These are phyloP conservation scores for Toxoplasma gondii DNA, from an alignment of 169 alveolate genomes.

Conservation along the genomic window DNA sequence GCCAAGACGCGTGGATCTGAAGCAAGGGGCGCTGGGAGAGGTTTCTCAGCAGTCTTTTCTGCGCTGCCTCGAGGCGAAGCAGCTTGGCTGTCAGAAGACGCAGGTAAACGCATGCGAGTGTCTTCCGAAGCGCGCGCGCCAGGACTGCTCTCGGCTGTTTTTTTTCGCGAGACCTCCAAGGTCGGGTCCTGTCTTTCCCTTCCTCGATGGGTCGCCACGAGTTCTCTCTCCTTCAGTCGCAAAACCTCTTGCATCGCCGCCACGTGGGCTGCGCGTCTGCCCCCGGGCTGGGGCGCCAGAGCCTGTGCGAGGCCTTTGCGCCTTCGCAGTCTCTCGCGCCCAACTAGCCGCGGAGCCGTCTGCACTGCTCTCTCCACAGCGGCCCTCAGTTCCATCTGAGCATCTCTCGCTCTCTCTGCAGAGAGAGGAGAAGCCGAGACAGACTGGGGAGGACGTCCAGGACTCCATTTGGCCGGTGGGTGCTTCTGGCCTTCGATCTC, in stretches of 20 bases:
- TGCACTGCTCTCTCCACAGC: not conserved
- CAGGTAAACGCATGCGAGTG: slow-evolving; percentile 7
- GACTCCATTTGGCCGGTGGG: not conserved
- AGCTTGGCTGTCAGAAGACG: no score
- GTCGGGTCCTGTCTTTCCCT: not conserved
- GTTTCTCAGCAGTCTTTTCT: no score
- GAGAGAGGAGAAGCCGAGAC: not conserved
- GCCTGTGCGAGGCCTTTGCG: slow-evolving; percentile 4
- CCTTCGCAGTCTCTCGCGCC: not conserved
- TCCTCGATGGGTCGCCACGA: not conserved
- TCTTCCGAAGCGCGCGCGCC: not conserved
- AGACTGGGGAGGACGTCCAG: not conserved
- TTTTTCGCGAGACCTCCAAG: not conserved
- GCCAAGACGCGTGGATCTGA: no score
- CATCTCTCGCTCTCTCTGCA: not conserved
- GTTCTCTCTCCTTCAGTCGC: not conserved
- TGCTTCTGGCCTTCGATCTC: not conserved
- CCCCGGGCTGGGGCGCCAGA: not conserved
- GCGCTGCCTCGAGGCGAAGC: no score
- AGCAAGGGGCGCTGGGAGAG: no score
- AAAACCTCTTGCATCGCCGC: slow-evolving; percentile 12
- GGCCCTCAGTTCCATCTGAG: not conserved
- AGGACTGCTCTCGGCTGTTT: not conserved
- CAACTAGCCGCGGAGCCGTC: not conserved
- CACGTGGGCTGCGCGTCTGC: not conserved